Evolutionary conservation across 169 alveolate species (phyloP).

Genomic region (Plasmodium berghei): DNA sequence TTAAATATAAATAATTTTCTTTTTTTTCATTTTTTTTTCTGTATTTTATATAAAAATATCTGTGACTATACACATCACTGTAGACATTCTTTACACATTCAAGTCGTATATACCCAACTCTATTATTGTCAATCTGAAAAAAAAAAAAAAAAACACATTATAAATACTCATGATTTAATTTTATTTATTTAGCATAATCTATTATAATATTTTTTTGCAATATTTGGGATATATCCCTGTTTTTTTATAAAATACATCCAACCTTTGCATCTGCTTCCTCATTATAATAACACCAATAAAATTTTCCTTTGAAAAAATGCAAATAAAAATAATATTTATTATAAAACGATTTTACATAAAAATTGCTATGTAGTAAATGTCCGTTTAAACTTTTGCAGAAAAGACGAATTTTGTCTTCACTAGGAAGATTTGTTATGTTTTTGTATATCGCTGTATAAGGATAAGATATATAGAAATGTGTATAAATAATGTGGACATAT

Average conservation of each 20-base stretch:
- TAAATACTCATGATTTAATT: background rate
- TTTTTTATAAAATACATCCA: background rate
- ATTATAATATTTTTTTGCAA: too few species aligned
- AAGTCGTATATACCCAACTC: conserved; percentile 57
- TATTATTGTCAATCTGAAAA: conserved; percentile 42
- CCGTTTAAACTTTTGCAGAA: conserved; percentile 60
- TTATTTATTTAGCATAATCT: too few species aligned
- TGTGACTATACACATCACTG: conserved; percentile 62
- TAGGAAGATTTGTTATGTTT: conserved; percentile 44
- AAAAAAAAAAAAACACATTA: background rate
- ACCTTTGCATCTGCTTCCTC: conserved; percentile 72
- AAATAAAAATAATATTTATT: conserved; percentile 52
- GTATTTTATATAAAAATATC: conserved; percentile 50
- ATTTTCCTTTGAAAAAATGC: conserved; percentile 63
- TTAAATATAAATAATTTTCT: conserved; percentile 54
- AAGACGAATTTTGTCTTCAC: conserved; percentile 62
- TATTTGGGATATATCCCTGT: background rate
- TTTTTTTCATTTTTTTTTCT: conserved; percentile 52
- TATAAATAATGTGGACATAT: background rate
- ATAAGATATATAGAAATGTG: background rate
- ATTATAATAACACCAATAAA: conserved; percentile 69
- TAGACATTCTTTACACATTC: conserved; percentile 47
- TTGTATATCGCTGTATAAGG: conserved; percentile 29
- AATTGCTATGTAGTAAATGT: conserved; percentile 49
- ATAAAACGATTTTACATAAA: conserved; percentile 47